A percentile compares a stretch with the other conserved stretches of the same genome.
phyloP scores from a whole-genome alignment of 2,329 filamentous ascomycete species.

The Chalaropsis thielavioides region DNA sequence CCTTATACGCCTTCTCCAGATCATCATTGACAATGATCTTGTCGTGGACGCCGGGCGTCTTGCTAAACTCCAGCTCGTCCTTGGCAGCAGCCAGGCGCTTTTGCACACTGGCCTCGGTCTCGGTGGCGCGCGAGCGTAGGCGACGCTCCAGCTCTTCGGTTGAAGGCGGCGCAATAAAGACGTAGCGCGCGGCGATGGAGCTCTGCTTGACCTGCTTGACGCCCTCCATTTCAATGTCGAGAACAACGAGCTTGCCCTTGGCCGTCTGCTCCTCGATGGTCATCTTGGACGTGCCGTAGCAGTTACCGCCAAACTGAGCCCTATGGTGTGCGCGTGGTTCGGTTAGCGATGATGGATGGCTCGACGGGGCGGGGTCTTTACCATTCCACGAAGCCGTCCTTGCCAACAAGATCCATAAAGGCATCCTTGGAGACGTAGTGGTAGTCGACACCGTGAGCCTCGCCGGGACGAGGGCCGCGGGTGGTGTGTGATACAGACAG shows the following conservation, averaged over 20 bases:
- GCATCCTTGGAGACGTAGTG: constrained; percentile 54
- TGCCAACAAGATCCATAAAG: constrained; percentile 53
- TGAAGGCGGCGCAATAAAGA: constrained; percentile 73
- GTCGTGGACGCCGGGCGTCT: constrained; percentile 42
- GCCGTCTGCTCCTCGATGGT: constrained; percentile 63
- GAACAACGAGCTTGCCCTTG: constrained; percentile 59
- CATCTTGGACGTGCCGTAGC: constrained; percentile 70
- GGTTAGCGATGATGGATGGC: neutral
- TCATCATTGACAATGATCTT: constrained; percentile 29
- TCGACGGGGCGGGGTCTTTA: neutral
- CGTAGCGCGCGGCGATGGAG: constrained; percentile 58
- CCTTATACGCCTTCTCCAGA: constrained; percentile 36
- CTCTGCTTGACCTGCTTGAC: constrained; percentile 84
- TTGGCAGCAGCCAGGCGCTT: constrained; percentile 57
- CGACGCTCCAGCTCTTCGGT: constrained; percentile 59
- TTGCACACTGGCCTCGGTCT: constrained; percentile 55
- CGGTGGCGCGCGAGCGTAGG: constrained; percentile 62
- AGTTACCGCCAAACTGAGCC: constrained; percentile 72
- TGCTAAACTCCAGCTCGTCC: constrained; percentile 59
- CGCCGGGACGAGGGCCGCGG: constrained; percentile 57
- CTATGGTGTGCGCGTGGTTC: constrained; percentile 23
- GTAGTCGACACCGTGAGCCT: constrained; percentile 67
- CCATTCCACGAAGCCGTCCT: constrained; percentile 63
- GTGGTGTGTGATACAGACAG: constrained; percentile 64
- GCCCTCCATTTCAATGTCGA: constrained; percentile 97